Evolutionary conservation across 176 grass and related monocot genomes (phyloP).

Genomic region (Lolium rigidum): DNA sequence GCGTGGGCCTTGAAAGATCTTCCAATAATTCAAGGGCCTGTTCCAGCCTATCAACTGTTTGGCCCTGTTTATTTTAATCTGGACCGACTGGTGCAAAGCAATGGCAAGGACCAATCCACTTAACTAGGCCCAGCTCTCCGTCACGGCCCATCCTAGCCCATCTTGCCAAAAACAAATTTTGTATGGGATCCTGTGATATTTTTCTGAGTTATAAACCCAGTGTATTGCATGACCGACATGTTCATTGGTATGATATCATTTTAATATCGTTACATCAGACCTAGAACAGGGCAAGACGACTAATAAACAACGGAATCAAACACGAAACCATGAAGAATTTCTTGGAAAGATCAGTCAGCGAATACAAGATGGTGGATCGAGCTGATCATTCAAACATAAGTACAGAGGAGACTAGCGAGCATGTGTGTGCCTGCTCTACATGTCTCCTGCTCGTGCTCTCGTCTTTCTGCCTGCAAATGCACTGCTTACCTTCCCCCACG

Average conservation of each 20-base stretch:
- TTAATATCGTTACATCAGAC: slow-evolving; percentile 1
- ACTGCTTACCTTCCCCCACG: slow-evolving; percentile 8
- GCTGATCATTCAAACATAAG: neutral
- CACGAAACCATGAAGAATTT: neutral
- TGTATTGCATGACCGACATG: neutral
- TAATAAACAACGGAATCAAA: neutral
- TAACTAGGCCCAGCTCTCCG: neutral
- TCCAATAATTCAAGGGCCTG: no score
- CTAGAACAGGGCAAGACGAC: neutral
- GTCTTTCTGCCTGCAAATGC: neutral
- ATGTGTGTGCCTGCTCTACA: slow-evolving; percentile 5
- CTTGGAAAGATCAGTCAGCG: neutral
- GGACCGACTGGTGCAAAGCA: no score
- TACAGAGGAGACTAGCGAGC: neutral
- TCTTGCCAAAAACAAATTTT: neutral
- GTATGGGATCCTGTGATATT: neutral
- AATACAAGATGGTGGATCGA: neutral
- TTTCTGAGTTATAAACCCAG: neutral
- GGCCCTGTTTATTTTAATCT: no score
- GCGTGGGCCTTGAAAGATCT: no score
- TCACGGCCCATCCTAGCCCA: neutral
- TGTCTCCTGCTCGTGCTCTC: neutral
- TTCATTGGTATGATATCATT: slow-evolving; percentile 6
- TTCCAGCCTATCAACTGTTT: no score
- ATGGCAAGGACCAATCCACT: neutral